Conservation (phyloP, 192 early-diverging fungal genomes). For the Backusella tarrabulga region DNA sequence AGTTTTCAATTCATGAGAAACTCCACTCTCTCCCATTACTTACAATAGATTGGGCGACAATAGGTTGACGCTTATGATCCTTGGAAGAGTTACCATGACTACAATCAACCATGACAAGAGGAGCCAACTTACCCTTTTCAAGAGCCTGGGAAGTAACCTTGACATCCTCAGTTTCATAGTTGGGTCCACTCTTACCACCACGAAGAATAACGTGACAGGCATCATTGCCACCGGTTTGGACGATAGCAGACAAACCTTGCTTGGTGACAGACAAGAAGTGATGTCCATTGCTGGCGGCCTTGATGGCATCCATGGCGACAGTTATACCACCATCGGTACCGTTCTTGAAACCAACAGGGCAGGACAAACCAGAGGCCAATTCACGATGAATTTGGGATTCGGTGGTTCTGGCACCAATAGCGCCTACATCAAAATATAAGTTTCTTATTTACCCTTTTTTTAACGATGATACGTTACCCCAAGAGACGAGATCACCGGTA, state of each 20-base stretch:
- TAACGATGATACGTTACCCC: conserved; percentile 29
- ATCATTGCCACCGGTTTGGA: conserved; percentile 87
- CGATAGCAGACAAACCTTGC: conserved; percentile 82
- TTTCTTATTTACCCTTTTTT: not conserved
- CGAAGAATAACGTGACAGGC: conserved; percentile 93
- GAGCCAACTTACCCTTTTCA: conserved; percentile 52
- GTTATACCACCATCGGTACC: conserved; percentile 75
- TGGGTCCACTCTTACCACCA: conserved; percentile 85
- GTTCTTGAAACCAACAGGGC: conserved; percentile 84
- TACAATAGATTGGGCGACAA: conserved; percentile 58
- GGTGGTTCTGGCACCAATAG: conserved; percentile 84
- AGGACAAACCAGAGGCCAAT: conserved; percentile 77
- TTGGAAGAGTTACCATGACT: conserved; percentile 95
- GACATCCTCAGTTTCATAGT: conserved; percentile 81
- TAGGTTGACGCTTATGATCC: conserved; percentile 79
- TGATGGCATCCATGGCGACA: conserved; percentile 94
- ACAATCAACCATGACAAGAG: conserved; percentile 90
- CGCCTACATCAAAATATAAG: conserved; percentile 37
- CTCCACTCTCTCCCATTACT: not conserved
- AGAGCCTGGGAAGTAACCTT: conserved; percentile 56
- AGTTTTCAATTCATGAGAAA: not conserved
- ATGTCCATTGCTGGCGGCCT: conserved; percentile 75
- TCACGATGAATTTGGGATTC: conserved; percentile 85
- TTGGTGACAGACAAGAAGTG: conserved; percentile 86
- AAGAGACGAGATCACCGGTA: conserved; percentile 72